phyloP scores from a whole-genome alignment of 768 basidiomycete species.

The Neoboletus brunneissimus region DNA sequence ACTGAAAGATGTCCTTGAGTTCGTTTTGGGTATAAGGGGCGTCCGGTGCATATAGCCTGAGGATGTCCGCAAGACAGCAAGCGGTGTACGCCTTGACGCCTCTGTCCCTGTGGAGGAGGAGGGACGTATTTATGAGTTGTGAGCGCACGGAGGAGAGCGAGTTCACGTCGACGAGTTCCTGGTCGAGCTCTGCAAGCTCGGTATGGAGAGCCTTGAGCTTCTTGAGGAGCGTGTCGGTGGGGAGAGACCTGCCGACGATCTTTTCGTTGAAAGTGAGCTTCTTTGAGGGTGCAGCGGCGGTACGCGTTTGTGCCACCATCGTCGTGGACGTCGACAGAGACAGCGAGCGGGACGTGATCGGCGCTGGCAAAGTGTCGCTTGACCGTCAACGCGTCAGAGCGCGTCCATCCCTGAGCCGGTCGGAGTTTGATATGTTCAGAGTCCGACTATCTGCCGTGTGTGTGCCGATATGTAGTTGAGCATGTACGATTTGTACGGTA shows the following conservation, averaged over 20 bases:
- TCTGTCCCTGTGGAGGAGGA: conserved; percentile 92
- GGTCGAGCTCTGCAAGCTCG: conserved; percentile 80
- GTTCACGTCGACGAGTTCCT: conserved; percentile 74
- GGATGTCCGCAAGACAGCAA: conserved; percentile 91
- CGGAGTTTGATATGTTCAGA: conserved; percentile 5
- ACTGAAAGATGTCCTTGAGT: conserved; percentile 94
- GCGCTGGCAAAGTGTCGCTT: neutral
- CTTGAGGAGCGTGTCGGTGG: conserved; percentile 81
- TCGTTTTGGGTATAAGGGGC: conserved; percentile 90
- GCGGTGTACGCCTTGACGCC: conserved; percentile 95
- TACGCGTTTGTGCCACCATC: conserved; percentile 78
- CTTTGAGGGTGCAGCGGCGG: conserved; percentile 49
- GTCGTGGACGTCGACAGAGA: conserved; percentile 16
- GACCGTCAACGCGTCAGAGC: conserved; percentile 16
- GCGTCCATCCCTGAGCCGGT: neutral
- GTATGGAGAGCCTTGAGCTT: conserved; percentile 77
- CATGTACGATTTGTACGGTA: neutral
- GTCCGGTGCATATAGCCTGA: conserved; percentile 93
- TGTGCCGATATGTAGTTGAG: neutral
- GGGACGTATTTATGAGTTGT: conserved; percentile 74
- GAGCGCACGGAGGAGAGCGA: conserved; percentile 70
- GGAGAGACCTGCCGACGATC: conserved; percentile 69
- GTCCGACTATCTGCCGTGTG: neutral
- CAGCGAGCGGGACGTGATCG: conserved; percentile 3
- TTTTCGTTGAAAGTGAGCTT: conserved; percentile 81